These are phyloP conservation scores for Xylariomycetidae sp. DNA, from an alignment of 2,329 filamentous ascomycete species.

Conservation along the genomic window DNA sequence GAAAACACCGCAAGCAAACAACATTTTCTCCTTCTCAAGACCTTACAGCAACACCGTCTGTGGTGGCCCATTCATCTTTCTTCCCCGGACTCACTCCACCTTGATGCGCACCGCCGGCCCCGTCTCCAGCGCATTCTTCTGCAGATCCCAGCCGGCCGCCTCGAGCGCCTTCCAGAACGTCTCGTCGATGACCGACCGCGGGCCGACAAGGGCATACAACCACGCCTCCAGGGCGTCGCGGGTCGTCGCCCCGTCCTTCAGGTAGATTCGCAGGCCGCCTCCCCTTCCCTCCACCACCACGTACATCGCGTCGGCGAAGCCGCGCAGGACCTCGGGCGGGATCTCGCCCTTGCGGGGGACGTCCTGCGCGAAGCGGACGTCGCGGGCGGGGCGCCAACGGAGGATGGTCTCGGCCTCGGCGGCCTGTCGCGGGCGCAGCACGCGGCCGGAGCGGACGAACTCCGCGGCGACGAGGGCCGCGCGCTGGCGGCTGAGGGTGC, in stretches of 20 bases:
- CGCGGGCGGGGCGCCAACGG: constrained; percentile 38
- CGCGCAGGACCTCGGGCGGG: constrained; percentile 32
- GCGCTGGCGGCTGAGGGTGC: constrained; percentile 77
- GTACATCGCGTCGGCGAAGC: constrained; percentile 50
- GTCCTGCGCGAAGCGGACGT: constrained; percentile 34
- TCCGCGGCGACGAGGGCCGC: constrained; percentile 69
- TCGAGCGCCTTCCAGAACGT: constrained; percentile 40
- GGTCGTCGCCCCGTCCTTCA: constrained; percentile 52
- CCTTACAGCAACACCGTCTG: too few species aligned
- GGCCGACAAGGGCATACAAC: constrained; percentile 31
- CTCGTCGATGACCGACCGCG: constrained; percentile 18
- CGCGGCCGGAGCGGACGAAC: constrained; percentile 41
- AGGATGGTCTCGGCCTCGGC: constrained; percentile 61
- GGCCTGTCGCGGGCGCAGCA: constrained; percentile 61
- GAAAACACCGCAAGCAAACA: constrained; percentile 5
- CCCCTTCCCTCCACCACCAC: constrained; percentile 51
- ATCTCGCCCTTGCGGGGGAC: constrained; percentile 15
- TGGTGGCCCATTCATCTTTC: constrained; percentile 20
- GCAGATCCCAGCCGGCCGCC: constrained; percentile 59
- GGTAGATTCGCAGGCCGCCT: constrained; percentile 48
- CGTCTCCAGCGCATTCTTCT: constrained; percentile 61
- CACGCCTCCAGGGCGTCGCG: constrained; percentile 28
- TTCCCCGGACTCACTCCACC: constrained; percentile 18
- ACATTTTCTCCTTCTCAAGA: too few species aligned
- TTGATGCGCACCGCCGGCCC: constrained; percentile 40